Percentiles rank a stretch among this genome's conserved stretches.
Evolutionary conservation across 371 early-diverging fungal genomes (phyloP).

Genomic region (Zychaea mexicana): DNA sequence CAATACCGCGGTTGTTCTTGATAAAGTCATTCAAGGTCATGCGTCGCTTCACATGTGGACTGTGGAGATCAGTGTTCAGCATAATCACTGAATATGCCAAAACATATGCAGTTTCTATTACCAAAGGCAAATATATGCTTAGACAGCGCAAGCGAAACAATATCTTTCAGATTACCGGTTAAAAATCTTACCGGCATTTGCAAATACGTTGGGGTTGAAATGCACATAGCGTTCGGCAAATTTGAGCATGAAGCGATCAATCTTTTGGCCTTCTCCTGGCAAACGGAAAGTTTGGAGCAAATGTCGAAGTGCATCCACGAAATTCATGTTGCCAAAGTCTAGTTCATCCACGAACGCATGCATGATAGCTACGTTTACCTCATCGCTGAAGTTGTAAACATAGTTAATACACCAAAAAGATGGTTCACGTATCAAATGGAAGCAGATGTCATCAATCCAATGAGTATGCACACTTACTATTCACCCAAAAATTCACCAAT

Average conservation of each 20-base stretch:
- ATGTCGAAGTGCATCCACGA: slow-evolving; percentile 86
- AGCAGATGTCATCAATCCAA: too few relatives aligned
- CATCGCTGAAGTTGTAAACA: slow-evolving; percentile 45
- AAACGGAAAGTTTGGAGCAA: slow-evolving; percentile 95
- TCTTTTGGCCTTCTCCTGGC: slow-evolving; percentile 98
- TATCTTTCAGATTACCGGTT: too few relatives aligned
- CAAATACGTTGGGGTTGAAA: slow-evolving; percentile 73
- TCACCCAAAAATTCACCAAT: slow-evolving; percentile 97
- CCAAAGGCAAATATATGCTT: background rate
- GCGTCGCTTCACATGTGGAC: slow-evolving; percentile 85
- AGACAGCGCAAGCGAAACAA: too few relatives aligned
- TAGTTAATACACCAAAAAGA: background rate
- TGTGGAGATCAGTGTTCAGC: slow-evolving; percentile 97
- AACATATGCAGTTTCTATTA: slow-evolving; percentile 85
- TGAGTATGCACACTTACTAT: slow-evolving; percentile 40
- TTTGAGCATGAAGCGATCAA: slow-evolving; percentile 97
- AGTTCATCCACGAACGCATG: slow-evolving; percentile 93
- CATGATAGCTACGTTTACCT: slow-evolving; percentile 90
- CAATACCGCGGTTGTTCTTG: slow-evolving; percentile 93
- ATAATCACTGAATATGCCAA: slow-evolving; percentile 94
- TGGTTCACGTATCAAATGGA: too few relatives aligned
- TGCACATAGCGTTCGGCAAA: slow-evolving; percentile 93
- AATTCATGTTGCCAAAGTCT: slow-evolving; percentile 76
- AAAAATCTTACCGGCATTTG: slow-evolving; percentile 62
- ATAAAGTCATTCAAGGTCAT: slow-evolving; percentile 95